phyloP scores from a whole-genome alignment of 1,284 basidiomycete species.

The Ceratobasidium sp. region DNA sequence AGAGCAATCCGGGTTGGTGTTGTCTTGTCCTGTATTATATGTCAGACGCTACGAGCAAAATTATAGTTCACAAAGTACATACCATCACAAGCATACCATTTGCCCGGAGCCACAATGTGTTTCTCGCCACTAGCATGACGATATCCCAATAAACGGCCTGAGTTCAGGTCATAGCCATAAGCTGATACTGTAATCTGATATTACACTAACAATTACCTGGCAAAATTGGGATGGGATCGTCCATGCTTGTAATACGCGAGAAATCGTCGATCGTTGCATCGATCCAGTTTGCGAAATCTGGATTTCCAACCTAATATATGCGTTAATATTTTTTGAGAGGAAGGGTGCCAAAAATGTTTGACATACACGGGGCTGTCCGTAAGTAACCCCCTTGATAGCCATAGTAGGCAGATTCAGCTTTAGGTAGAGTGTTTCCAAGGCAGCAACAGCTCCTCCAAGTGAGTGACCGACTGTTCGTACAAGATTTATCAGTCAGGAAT shows the following conservation, averaged over 20 bases:
- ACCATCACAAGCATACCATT: constrained; percentile 42
- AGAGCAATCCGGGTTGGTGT: constrained; percentile 40
- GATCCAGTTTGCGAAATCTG: constrained; percentile 44
- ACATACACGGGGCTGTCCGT: constrained; percentile 43
- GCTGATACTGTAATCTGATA: not conserved
- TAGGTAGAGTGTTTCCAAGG: constrained; percentile 41
- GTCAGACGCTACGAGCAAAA: not conserved
- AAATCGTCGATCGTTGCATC: constrained; percentile 29
- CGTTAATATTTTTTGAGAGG: not conserved
- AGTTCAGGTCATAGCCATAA: not conserved
- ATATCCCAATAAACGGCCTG: constrained; percentile 42
- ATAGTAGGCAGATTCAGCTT: constrained; percentile 35
- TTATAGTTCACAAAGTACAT: not conserved
- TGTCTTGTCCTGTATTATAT: constrained; percentile 39
- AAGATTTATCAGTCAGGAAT: not conserved
- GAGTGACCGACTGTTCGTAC: constrained; percentile 13
- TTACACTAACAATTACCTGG: not conserved
- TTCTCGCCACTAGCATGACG: constrained; percentile 43
- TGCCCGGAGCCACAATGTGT: constrained; percentile 30
- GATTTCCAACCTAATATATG: constrained; percentile 42
- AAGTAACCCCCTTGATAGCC: constrained; percentile 39
- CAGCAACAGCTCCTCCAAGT: constrained; percentile 43
- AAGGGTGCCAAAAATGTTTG: not conserved
- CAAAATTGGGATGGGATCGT: constrained; percentile 30
- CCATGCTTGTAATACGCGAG: constrained; percentile 40